Percentiles rank a stretch among this genome's conserved stretches.
Evolutionary conservation across 1,284 basidiomycete species (phyloP).

Genomic region (Cystobasidium slooffiae): DNA sequence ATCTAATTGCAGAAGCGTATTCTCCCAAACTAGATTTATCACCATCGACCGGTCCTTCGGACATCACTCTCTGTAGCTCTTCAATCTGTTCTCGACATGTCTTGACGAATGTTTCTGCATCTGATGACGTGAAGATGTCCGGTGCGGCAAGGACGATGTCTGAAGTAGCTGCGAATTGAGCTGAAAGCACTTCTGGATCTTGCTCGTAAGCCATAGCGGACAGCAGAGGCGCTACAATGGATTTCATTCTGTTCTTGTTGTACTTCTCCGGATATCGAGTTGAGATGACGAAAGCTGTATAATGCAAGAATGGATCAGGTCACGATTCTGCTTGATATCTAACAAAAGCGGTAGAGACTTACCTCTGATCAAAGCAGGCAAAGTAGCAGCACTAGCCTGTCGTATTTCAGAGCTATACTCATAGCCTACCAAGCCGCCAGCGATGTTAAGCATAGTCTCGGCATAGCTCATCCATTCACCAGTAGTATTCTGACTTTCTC

Average conservation of each 20-base stretch:
- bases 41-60: background rate
- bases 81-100: conserved; percentile 29
- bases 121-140: conserved; percentile 15
- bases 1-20: conserved; percentile 3
- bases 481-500: conserved; percentile 31
- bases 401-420: conserved; percentile 34
- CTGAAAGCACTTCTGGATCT: conserved; percentile 27
- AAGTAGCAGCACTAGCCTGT: conserved; percentile 16
- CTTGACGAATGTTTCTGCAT: conserved; percentile 35
- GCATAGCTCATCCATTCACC: conserved; percentile 39
- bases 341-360: background rate
- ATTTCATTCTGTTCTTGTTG: conserved; percentile 29
- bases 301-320: background rate
- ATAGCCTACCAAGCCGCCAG: conserved; percentile 11
- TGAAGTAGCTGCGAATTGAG: conserved; percentile 35
- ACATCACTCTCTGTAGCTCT: conserved; percentile 12
- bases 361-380: conserved; percentile 30
- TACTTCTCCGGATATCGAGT: conserved; percentile 23
- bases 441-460: conserved; percentile 36
- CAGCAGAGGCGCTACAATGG: conserved; percentile 7
- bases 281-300: conserved; percentile 17
- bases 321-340: background rate
- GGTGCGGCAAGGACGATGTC: conserved; percentile 37
- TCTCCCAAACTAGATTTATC: conserved; percentile 5
- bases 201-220: conserved; percentile 18